Percentiles rank a stretch among this genome's conserved stretches.
Conservation (phyloP, 176 grass and related monocot species). For the Ananas comosus region DNA sequence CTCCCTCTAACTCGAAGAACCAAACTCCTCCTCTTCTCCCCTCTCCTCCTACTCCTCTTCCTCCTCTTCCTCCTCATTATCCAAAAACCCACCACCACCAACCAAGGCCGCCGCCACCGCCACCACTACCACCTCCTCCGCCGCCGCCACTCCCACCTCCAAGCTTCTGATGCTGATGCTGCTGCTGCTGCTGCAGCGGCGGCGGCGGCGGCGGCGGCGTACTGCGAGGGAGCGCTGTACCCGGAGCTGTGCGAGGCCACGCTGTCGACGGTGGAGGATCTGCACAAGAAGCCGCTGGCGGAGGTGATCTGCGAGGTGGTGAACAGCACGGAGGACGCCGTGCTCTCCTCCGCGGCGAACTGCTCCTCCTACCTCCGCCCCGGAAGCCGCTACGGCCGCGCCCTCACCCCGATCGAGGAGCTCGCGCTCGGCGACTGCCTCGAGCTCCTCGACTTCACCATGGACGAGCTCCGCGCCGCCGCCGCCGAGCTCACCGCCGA, state of each 20-base stretch:
- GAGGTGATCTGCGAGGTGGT: slow-evolving; percentile 41
- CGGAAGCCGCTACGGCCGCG: not conserved
- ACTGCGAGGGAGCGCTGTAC: slow-evolving; percentile 77
- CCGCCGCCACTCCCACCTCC: not conserved
- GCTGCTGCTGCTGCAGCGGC: slow-evolving; percentile 21
- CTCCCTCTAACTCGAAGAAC: not conserved
- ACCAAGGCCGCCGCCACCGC: not conserved
- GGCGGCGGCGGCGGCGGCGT: slow-evolving; percentile 26
- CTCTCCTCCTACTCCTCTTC: not conserved
- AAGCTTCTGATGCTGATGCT: not conserved
- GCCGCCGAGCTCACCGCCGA: slow-evolving; percentile 15
- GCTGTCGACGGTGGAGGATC: slow-evolving; percentile 42
- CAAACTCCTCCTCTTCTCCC: not conserved
- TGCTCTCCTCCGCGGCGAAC: slow-evolving; percentile 30
- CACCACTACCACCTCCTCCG: not conserved
- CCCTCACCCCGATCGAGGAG: slow-evolving; percentile 24
- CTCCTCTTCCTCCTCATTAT: slow-evolving; percentile 9
- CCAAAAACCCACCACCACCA: not conserved
- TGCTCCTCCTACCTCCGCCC: slow-evolving; percentile 39
- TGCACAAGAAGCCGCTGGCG: slow-evolving; percentile 42
- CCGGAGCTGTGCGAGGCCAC: slow-evolving; percentile 54
- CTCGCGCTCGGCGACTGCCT: slow-evolving; percentile 59
- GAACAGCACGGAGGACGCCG: slow-evolving; percentile 40
- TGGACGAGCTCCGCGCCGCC: slow-evolving; percentile 49
- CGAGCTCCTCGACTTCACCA: slow-evolving; percentile 47